Evolutionary conservation across 2,329 filamentous ascomycete species (phyloP).

Genomic region (Aureobasidium zeae): DNA sequence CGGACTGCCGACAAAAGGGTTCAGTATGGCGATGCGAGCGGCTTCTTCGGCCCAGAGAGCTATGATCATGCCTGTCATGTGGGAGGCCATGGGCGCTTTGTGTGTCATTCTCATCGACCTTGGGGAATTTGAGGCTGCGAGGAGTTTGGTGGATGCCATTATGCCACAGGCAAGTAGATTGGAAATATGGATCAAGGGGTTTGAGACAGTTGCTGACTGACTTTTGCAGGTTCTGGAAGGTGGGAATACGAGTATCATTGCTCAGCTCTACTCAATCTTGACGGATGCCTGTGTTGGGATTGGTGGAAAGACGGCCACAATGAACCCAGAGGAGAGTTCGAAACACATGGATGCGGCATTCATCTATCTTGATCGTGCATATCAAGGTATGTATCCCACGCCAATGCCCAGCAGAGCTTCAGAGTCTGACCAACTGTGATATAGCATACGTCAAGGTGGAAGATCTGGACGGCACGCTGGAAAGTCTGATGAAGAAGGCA

Average conservation of each 20-base stretch:
- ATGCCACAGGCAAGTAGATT: conserved; percentile 60
- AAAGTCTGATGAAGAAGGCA: conserved; percentile 74
- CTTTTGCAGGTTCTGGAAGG: conserved; percentile 50
- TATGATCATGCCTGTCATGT: conserved; percentile 59
- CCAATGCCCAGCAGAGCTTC: background rate
- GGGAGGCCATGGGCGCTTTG: conserved; percentile 60
- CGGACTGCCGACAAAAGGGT: conserved; percentile 62
- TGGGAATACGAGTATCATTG: conserved; percentile 53
- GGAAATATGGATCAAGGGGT: background rate
- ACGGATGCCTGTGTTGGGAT: conserved; percentile 72
- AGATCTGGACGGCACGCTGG: conserved; percentile 61
- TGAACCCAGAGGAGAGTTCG: conserved; percentile 22
- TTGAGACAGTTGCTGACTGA: background rate
- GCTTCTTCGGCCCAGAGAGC: conserved; percentile 64
- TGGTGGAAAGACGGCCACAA: conserved; percentile 46
- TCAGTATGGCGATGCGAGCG: conserved; percentile 67
- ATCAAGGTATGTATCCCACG: conserved; percentile 25
- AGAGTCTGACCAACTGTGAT: background rate
- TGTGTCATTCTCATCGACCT: conserved; percentile 60
- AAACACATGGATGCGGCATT: conserved; percentile 23
- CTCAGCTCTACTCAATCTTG: conserved; percentile 58
- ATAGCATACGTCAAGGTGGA: conserved; percentile 56
- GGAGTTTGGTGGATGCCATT: conserved; percentile 55
- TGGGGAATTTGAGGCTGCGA: conserved; percentile 60
- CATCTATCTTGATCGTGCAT: conserved; percentile 24